phyloP scores from a whole-genome alignment of 179 eudicot species.

The Gypsophila paniculata region DNA sequence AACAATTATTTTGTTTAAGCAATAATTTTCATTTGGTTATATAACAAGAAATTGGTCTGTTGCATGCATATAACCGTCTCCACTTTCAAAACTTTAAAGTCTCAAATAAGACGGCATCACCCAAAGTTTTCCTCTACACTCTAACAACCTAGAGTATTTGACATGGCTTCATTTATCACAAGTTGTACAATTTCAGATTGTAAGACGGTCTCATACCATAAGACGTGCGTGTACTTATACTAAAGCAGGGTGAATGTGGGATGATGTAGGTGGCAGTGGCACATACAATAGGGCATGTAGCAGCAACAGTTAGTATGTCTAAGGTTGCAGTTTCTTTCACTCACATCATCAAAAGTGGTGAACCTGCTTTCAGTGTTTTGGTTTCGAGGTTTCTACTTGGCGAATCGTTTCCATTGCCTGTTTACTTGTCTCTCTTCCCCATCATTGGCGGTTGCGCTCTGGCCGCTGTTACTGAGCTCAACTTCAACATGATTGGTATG shows the following conservation, averaged over 20 bases:
- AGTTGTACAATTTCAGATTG: too few relatives aligned
- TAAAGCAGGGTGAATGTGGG: constrained; percentile 14
- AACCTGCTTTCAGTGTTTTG: constrained; percentile 46
- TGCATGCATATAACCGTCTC: too few relatives aligned
- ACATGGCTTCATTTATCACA: too few relatives aligned
- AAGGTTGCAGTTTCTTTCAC: constrained; percentile 48
- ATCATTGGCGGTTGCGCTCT: constrained; percentile 47
- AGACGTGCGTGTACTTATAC: too few relatives aligned
- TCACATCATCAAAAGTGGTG: constrained; percentile 47
- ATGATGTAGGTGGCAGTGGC: constrained; percentile 43
- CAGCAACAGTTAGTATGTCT: constrained; percentile 49
- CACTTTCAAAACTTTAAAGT: too few relatives aligned
- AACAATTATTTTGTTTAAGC: too few relatives aligned
- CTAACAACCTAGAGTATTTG: too few relatives aligned
- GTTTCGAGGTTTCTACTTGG: constrained; percentile 43
- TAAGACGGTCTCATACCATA: too few relatives aligned
- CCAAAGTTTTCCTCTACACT: too few relatives aligned
- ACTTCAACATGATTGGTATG: constrained; percentile 48
- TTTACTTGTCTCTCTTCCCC: constrained; percentile 39
- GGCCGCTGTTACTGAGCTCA: constrained; percentile 45
- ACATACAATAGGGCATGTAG: constrained; percentile 48
- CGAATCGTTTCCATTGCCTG: constrained; percentile 39
- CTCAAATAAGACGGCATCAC: too few relatives aligned
- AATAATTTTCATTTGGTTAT: too few relatives aligned
- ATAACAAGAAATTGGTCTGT: too few relatives aligned